phyloP scores from a whole-genome alignment of 352 stramenopile species.

The Halophytophthora batemanensis region DNA sequence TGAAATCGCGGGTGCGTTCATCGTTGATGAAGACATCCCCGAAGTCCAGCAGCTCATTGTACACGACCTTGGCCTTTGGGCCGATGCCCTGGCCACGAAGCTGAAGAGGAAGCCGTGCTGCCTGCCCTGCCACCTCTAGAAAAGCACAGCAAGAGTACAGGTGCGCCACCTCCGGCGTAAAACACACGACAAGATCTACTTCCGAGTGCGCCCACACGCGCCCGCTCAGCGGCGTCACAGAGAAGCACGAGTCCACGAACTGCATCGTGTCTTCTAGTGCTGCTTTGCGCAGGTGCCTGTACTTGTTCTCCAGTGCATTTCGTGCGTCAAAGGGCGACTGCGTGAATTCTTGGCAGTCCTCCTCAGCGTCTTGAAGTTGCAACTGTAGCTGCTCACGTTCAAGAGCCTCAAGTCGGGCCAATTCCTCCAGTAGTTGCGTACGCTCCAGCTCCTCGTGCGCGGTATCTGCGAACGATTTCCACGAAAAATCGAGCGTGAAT shows the following conservation, averaged over 20 bases:
- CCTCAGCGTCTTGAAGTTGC: slow-evolving; percentile 27
- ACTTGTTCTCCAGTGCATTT: slow-evolving; percentile 88
- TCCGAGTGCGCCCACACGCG: slow-evolving; percentile 92
- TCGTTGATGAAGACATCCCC: slow-evolving; percentile 94
- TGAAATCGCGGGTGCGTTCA: slow-evolving; percentile 84
- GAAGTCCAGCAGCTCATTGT: slow-evolving; percentile 93
- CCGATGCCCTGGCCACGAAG: slow-evolving; percentile 90
- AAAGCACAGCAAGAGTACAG: slow-evolving; percentile 83
- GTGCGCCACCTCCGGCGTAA: slow-evolving; percentile 77
- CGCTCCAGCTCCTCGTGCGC: slow-evolving; percentile 83
- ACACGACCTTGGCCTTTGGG: slow-evolving; percentile 90
- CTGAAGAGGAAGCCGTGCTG: slow-evolving; percentile 86
- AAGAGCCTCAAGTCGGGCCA: slow-evolving; percentile 75
- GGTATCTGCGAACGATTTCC: slow-evolving; percentile 86
- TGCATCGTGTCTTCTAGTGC: slow-evolving; percentile 90
- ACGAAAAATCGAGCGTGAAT: slow-evolving; percentile 88
- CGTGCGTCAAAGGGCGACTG: slow-evolving; percentile 57
- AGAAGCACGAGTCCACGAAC: slow-evolving; percentile 93
- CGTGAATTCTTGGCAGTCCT: slow-evolving; percentile 14
- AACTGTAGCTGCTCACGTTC: slow-evolving; percentile 69
- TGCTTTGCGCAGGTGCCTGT: slow-evolving; percentile 87
- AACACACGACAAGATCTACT: slow-evolving; percentile 90
- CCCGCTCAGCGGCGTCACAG: slow-evolving; percentile 83
- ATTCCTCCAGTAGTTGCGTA: slow-evolving; percentile 72
- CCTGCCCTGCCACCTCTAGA: slow-evolving; percentile 88